Evolutionary conservation across 768 basidiomycete species (phyloP), one percentile per base, ranked within the genome.

Genomic region (Terana coerulea): DNA sequence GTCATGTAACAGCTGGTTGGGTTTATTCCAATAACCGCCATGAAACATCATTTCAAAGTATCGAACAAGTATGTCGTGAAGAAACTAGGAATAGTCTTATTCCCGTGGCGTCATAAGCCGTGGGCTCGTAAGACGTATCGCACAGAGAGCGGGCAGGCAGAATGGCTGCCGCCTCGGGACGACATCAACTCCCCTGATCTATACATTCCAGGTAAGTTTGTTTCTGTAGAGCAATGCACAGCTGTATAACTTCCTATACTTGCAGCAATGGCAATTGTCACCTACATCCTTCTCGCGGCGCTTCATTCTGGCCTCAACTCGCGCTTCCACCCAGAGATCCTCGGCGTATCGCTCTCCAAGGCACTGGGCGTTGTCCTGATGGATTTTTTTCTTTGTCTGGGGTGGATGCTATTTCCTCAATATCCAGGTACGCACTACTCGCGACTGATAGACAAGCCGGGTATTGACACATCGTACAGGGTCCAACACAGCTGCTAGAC

Each of bases 101-200:
- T 97, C 59, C 97, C 97, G 0, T 98, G 97, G 97, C 68, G 84
- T 36, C 95, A 98, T 65, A 81, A 79, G 51, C 89, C 93, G 0
- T 95, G 93, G 88, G 78, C 84, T 1, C 76, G 95, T 7, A 80
- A 82, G 53, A 64, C 84, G 10, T 73, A 70, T 46, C 77, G 89
- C 44, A 75, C 81, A 19, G 87, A 91, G 62, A 73, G 83, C 55
- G 64, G 80, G 52, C 62, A 82, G 59, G 79, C 80, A 3, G 90
- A 95, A 61, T 98, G 85, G 81, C 82, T 88, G 47, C 74, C 91
- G 3, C 97, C 97, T 2, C 73, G 95, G 48, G 93, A 98, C 30
- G 97, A 99, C 63, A 80, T 98, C 59, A 98, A 98, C 61, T 87
- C 84, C 49, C 97, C 97, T 0, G 97, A 99, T 70, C 72, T 99